These are phyloP conservation scores for Metrosideros polymorpha DNA, from an alignment of 441 rosid species.

Conservation along the genomic window DNA sequence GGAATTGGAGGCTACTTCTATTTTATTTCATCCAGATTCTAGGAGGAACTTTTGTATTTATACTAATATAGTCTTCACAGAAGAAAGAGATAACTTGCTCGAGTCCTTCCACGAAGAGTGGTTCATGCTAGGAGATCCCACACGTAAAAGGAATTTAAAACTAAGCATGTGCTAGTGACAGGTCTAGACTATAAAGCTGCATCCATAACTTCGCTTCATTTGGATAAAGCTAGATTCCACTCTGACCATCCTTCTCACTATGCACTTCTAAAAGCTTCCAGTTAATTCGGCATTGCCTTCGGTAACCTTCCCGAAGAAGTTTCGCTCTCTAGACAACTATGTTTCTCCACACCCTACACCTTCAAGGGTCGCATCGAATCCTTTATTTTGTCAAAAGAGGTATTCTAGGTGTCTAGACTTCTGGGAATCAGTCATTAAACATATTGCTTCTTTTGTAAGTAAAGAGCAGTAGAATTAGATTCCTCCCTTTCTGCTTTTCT, in stretches of 20 bases:
- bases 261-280: not conserved
- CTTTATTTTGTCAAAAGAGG: not conserved
- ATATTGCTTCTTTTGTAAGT: slow-evolving; percentile 5
- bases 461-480: slow-evolving; percentile 17
- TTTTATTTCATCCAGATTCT: not conserved
- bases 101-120: not conserved
- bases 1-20: not conserved
- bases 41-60: not conserved
- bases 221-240: not conserved
- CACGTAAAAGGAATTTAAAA: not conserved
- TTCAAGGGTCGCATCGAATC: not conserved
- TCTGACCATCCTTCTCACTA: not conserved
- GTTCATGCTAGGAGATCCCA: not conserved
- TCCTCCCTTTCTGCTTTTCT: slow-evolving; percentile 15
- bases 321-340: not conserved
- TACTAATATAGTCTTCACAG: not conserved
- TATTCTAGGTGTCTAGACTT: not conserved
- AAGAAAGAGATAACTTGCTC: not conserved
- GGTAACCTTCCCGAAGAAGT: not conserved
- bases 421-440: not conserved
- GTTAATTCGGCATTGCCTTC: not conserved
- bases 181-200: not conserved
- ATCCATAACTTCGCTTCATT: not conserved
- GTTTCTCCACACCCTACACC: not conserved
- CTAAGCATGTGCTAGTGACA: not conserved